These are phyloP conservation scores for Trichosporon sp. DNA, from an alignment of 1,284 basidiomycete genomes.

Conservation along the genomic window DNA sequence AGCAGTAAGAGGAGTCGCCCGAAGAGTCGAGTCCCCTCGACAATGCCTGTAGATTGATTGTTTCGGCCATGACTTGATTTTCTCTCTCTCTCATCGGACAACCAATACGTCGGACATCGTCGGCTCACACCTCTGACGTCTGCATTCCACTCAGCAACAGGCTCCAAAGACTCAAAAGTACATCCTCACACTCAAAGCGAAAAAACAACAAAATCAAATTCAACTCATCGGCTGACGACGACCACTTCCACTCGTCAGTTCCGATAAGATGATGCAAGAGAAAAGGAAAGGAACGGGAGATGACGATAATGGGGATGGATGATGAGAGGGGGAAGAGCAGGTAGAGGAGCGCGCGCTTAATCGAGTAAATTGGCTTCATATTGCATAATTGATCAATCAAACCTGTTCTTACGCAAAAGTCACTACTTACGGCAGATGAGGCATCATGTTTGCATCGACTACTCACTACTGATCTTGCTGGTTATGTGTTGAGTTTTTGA, in stretches of 20 bases:
- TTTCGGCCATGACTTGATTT: conserved; percentile 3
- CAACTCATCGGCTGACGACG: neutral
- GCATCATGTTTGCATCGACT: no score
- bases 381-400: neutral
- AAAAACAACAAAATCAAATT: neutral
- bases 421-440: neutral
- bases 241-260: neutral
- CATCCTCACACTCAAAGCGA: no score
- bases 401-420: neutral
- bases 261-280: neutral
- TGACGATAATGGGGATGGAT: neutral
- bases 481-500: no score
- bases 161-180: no score
- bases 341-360: neutral
- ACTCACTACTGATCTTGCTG: no score
- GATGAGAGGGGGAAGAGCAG: neutral
- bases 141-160: neutral
- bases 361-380: neutral
- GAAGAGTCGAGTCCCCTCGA: no score
- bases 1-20: no score
- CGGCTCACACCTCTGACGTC: no score
- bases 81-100: no score
- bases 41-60: neutral
- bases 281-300: neutral
- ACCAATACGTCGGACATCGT: no score